Base-by-base conservation (phyloP, 75 land plant genomes). In the Cryptomeria japonica region DNA sequence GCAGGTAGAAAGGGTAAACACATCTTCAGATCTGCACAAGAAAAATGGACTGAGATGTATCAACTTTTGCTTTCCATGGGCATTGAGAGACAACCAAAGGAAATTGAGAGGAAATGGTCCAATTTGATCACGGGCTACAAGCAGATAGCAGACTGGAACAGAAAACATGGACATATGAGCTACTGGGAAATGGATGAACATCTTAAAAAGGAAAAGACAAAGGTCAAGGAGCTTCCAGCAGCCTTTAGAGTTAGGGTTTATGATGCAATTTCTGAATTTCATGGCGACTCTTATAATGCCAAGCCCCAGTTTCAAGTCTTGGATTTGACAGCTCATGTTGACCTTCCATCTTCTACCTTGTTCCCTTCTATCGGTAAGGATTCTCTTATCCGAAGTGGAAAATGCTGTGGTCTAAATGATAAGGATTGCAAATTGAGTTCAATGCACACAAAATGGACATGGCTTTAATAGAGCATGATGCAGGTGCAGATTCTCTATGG, bases 61-160 rank as follows among this genome's bases (percentile, higher is more conserved):
- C 70, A 84, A 70, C 13, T 90, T 78, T 70, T 88, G 68, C 22
- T 84, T 36, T 80, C 87, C 14, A 55, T 89, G 90, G 90, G 91
- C 10, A 84, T 90, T 36, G 91, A 90, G 3, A 18, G 91, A n/a
- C 87, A 88, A 49, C 87, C 91, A 16, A 90, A 90, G 87, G 91
- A 90, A 86, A 55, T 89, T 86, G 90, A 18, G 85, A 90, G 87
- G 87, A 90, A 86, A 42, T 89, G 90, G 90, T 90, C 90, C 36
- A 88, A 90, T 72, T 82, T 90, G 15, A 85, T 84, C 41, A 90
- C 90, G 16, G 91, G 78, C 77, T 90, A 84, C 68, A 90, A 85
- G 90, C 91, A 90, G 87, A 89, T 89, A 53, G 87, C 64, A 87
- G 84, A 89, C 12, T 90, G 87, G 90, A 89, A 88, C 39, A 85